phyloP scores from a whole-genome alignment of 1,139 yeast genomes.

The Lodderomyces pseudojiufengensis region DNA sequence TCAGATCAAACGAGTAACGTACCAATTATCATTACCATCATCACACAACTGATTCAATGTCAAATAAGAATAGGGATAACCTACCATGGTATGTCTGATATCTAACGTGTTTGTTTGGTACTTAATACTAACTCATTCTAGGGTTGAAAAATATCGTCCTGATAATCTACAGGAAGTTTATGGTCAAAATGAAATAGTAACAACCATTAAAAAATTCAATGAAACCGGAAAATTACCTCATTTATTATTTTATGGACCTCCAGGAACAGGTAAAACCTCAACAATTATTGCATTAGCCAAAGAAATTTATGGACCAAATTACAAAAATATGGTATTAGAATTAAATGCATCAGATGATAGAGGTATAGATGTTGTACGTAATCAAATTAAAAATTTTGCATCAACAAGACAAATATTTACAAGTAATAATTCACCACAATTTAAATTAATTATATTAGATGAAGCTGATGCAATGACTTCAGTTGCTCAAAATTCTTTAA shows the following conservation, averaged over 20 bases:
- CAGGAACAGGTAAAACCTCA: slow-evolving; percentile 97
- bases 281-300: slow-evolving; percentile 87
- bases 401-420: slow-evolving; percentile 86
- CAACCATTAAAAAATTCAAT: slow-evolving; percentile 78
- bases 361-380: slow-evolving; percentile 83
- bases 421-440: slow-evolving; percentile 45
- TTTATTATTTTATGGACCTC: slow-evolving; percentile 90
- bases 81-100: slow-evolving; percentile 39
- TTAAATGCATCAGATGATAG: slow-evolving; percentile 85
- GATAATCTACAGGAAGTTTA: slow-evolving; percentile 75
- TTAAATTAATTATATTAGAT: slow-evolving; percentile 87
- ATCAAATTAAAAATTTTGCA: slow-evolving; percentile 81
- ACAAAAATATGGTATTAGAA: slow-evolving; percentile 86
- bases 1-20: too few relatives aligned
- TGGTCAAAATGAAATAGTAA: slow-evolving; percentile 86
- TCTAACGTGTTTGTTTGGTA: slow-evolving; percentile 27
- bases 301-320: slow-evolving; percentile 85
- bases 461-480: slow-evolving; percentile 99
- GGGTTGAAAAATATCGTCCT: slow-evolving; percentile 98
- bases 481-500: slow-evolving; percentile 87
- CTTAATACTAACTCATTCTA: slow-evolving; percentile 11
- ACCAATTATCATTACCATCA: too few relatives aligned
- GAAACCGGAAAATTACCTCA: slow-evolving; percentile 85
- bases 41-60: slow-evolving; percentile 3
- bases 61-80: slow-evolving; percentile 22